Evolutionary conservation across 2,329 filamentous ascomycete genomes (phyloP).

Genomic region (Trichophyton verrucosum): DNA sequence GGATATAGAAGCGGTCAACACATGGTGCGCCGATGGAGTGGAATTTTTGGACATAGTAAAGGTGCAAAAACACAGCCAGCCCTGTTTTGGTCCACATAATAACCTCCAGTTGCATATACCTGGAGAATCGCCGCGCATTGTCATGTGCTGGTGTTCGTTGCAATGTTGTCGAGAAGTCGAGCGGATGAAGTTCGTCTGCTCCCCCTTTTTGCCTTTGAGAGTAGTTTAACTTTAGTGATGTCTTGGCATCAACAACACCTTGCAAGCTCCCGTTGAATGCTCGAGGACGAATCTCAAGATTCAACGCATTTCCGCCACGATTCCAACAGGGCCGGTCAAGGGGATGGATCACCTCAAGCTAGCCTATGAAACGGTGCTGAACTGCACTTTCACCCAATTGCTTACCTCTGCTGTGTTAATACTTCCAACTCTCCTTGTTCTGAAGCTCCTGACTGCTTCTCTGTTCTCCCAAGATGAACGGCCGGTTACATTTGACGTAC

Average conservation of each 20-base stretch:
- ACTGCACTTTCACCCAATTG: conserved; percentile 5
- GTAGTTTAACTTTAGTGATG: neutral
- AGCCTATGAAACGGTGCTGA: conserved; percentile 3
- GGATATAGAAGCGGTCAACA: too few relatives aligned
- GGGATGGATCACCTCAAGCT: conserved; percentile 9
- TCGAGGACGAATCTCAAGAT: neutral
- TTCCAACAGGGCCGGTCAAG: neutral
- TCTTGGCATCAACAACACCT: neutral
- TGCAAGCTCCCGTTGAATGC: neutral
- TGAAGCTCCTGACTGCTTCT: conserved; percentile 6
- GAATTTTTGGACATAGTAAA: neutral
- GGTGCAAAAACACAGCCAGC: neutral
- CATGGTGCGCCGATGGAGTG: too few relatives aligned
- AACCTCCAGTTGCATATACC: neutral
- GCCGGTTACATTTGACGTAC: conserved; percentile 28
- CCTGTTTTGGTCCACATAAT: neutral
- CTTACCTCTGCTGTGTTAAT: conserved; percentile 5
- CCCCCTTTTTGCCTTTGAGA: neutral
- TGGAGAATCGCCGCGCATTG: neutral
- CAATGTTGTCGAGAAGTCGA: neutral
- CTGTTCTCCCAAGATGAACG: conserved; percentile 20
- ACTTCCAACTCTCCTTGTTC: conserved; percentile 4
- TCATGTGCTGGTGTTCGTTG: neutral
- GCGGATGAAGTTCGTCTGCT: neutral
- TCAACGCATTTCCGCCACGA: neutral